Percentiles rank a stretch among this genome's conserved stretches.
phyloP scores from a whole-genome alignment of 495 filamentous ascomycete species.

The Hypoxylon lienhwacheense region DNA sequence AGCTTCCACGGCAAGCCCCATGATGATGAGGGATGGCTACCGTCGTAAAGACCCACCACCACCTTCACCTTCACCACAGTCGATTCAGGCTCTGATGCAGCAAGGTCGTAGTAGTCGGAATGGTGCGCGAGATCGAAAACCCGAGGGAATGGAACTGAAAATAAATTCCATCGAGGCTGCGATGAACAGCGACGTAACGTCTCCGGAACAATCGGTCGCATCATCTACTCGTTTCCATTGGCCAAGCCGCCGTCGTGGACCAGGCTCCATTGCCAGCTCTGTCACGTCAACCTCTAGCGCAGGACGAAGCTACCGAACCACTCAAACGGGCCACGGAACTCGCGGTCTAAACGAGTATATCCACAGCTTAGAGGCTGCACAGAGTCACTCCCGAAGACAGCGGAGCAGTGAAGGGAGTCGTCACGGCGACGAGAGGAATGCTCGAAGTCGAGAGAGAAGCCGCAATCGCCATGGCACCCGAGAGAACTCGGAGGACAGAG shows the following conservation, averaged over 20 bases:
- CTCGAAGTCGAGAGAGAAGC: constrained; percentile 55
- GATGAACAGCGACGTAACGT: constrained; percentile 53
- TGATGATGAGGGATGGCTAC: constrained; percentile 47
- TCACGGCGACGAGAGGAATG: constrained; percentile 48
- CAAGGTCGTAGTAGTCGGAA: constrained; percentile 59
- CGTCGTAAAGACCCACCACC: constrained; percentile 44
- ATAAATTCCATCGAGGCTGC: constrained; percentile 61
- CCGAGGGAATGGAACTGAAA: constrained; percentile 76
- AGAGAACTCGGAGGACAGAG: constrained; percentile 69
- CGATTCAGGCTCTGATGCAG: constrained; percentile 56
- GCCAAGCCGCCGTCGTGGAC: constrained; percentile 49
- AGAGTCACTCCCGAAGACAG: constrained; percentile 60
- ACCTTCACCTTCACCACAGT: constrained; percentile 54
- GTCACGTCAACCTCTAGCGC: constrained; percentile 47
- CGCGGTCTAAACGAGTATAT: constrained; percentile 84
- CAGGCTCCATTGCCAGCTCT: constrained; percentile 52
- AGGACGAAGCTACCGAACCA: constrained; percentile 44
- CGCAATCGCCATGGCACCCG: constrained; percentile 54
- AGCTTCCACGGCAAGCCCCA: constrained; percentile 54
- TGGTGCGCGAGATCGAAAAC: constrained; percentile 78
- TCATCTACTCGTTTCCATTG: constrained; percentile 50
- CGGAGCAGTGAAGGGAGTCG: constrained; percentile 61
- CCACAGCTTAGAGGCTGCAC: constrained; percentile 78
- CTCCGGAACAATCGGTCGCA: constrained; percentile 52
- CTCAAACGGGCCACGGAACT: constrained; percentile 46